Conservation (phyloP, 768 basidiomycete species). For the Ramaria sp. region DNA sequence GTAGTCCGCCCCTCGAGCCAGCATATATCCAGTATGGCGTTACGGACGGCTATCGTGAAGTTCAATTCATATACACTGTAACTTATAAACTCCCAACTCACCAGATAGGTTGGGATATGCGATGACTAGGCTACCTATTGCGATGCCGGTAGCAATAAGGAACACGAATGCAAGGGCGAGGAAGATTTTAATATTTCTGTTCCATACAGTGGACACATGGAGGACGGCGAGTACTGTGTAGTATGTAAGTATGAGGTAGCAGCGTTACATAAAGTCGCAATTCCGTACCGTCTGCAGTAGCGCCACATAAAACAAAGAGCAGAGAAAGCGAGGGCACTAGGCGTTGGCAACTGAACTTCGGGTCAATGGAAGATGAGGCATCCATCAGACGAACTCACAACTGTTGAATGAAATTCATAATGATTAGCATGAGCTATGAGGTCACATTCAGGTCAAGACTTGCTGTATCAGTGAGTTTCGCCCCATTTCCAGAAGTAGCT, state of each 20-base stretch:
- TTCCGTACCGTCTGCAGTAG: background rate
- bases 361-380: background rate
- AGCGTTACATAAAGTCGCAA: background rate
- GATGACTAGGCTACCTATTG: background rate
- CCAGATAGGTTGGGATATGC: background rate
- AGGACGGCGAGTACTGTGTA: background rate
- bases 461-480: background rate
- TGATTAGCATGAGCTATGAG: background rate
- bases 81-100: no score
- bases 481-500: slow-evolving; percentile 1
- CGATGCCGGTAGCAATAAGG: background rate
- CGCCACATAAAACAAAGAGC: background rate
- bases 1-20: no score
- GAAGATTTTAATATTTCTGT: background rate
- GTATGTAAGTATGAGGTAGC: background rate
- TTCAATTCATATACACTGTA: no score
- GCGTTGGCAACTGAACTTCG: background rate
- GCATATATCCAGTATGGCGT: no score
- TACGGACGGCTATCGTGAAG: no score
- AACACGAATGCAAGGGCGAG: background rate
- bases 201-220: background rate
- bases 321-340: background rate
- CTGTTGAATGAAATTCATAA: background rate
- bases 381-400: background rate
- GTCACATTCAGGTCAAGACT: background rate